Evolutionary conservation across 768 basidiomycete species (phyloP), one percentile per base, ranked within the genome.

Genomic region (Hebeloma cylindrosporum): DNA sequence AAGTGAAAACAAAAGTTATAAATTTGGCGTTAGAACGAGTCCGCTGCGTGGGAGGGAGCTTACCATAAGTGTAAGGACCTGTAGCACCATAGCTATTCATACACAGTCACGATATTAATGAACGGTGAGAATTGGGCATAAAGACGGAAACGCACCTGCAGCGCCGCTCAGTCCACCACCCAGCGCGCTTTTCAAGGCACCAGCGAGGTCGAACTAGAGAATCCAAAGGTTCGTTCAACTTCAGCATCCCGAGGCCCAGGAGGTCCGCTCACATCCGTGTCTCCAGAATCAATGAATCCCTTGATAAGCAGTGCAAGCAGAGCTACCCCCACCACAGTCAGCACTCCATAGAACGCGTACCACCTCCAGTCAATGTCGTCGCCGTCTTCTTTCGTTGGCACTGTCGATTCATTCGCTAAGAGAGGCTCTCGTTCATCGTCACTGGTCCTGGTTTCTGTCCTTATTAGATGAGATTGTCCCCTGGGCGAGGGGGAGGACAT

Each of bases 131-230:
- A 31, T 31, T 51, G 14, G 40, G 18, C 21, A 14, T 16, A 20
- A 20, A 14, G 18, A 4, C 16, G 29, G 14, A 7, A n/a, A 31
- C 68, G 43, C 48, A 84, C 86, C 86, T 51, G 87, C 86, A 11
- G 92, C 90, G 35, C 93, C 94, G 53, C 87, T 92, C 37, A 94
- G 65, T 3, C 93, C 94, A 17, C 95, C 94, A 6, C 95, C 94
- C 0, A 89, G 73, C 3, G 94, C 95, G 33, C 74, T 79, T 70
- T 79, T 88, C 53, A 96, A 66, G 0, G 94, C 89, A 21, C 78
- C 77, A 23, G 69, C 67, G 8, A 88, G 68, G 62, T 98, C 93
- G 52, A 97, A 95, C 82, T 95, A 61, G 9, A 27, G 5, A 17
- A 43, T n/a, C 28, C 16, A 20, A 28, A 27, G 40, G n/a, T 22